phyloP scores from a whole-genome alignment of 2,329 filamentous ascomycete genomes.

The Orbilia blumenaviensis region DNA sequence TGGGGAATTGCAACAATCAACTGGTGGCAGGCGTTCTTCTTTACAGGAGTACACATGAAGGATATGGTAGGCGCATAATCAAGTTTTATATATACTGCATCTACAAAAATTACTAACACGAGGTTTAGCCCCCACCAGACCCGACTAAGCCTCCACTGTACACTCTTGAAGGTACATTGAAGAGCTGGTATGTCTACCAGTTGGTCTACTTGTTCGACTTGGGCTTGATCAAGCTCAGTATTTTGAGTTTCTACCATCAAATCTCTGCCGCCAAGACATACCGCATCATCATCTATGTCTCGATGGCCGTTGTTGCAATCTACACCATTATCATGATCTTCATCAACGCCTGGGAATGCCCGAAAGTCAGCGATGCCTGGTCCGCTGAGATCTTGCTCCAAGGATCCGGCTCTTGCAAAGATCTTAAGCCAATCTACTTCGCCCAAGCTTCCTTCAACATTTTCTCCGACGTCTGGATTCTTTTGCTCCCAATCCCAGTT shows the following conservation, averaged over 20 bases:
- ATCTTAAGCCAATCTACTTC: conserved; percentile 61
- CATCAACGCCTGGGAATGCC: conserved; percentile 59
- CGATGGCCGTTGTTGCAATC: conserved; percentile 58
- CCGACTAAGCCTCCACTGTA: conserved; percentile 49
- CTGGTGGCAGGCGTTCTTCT: conserved; percentile 54
- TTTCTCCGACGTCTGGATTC: conserved; percentile 64
- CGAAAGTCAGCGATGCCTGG: conserved; percentile 57
- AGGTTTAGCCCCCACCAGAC: conserved; percentile 25
- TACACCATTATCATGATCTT: conserved; percentile 59
- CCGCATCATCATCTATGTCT: conserved; percentile 59
- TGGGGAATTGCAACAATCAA: conserved; percentile 56
- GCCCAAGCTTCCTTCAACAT: conserved; percentile 64
- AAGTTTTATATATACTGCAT: background rate
- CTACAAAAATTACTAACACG: background rate
- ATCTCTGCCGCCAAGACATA: conserved; percentile 59
- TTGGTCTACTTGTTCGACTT: conserved; percentile 61
- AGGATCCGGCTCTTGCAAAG: conserved; percentile 59
- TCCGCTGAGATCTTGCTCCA: conserved; percentile 56
- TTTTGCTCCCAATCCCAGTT: conserved; percentile 65
- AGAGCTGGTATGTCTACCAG: conserved; percentile 62
- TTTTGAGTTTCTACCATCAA: conserved; percentile 63
- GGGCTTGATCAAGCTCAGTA: conserved; percentile 62
- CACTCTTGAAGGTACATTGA: conserved; percentile 55
- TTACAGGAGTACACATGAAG: conserved; percentile 55
- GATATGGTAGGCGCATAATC: conserved; percentile 40